Percentiles rank a stretch among this genome's conserved stretches.
These are phyloP conservation scores for Epichloe sp. DNA, from an alignment of 2,329 filamentous ascomycete genomes.

Conservation along the genomic window DNA sequence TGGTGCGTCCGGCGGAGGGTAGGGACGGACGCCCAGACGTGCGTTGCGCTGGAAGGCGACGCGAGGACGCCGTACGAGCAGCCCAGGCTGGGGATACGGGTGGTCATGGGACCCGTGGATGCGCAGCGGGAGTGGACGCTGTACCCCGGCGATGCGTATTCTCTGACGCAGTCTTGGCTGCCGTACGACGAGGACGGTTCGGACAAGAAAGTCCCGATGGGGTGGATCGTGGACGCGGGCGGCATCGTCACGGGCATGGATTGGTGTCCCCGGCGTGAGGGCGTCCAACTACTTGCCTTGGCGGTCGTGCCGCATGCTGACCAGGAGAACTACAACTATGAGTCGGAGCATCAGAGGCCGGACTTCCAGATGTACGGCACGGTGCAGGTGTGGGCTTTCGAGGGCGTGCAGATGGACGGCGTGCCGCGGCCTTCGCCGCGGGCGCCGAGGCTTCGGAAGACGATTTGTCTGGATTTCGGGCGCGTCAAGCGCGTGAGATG, in stretches of 20 bases:
- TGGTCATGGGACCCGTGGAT: slow-evolving; percentile 20
- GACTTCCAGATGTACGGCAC: slow-evolving; percentile 30
- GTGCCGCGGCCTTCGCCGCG: slow-evolving; percentile 21
- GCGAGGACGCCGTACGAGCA: slow-evolving; percentile 18
- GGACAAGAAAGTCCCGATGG: slow-evolving; percentile 19
- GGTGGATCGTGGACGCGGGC: slow-evolving; percentile 42
- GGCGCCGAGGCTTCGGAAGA: slow-evolving; percentile 26
- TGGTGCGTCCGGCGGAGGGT: slow-evolving; percentile 15
- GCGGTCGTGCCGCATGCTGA: slow-evolving; percentile 37
- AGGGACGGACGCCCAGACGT: slow-evolving; percentile 5
- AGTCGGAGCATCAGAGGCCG: slow-evolving; percentile 23
- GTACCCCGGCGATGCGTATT: slow-evolving; percentile 12
- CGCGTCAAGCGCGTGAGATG: slow-evolving; percentile 37
- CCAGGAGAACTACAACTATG: slow-evolving; percentile 29
- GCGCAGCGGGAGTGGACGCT: slow-evolving; percentile 19
- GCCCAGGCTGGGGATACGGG: slow-evolving; percentile 15
- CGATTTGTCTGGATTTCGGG: slow-evolving; percentile 37
- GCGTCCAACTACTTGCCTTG: slow-evolving; percentile 37
- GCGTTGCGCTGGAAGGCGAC: slow-evolving; percentile 8
- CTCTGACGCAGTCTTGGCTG: slow-evolving; percentile 17
- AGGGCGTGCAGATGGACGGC: slow-evolving; percentile 17
- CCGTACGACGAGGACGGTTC: slow-evolving; percentile 15
- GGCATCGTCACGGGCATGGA: slow-evolving; percentile 39
- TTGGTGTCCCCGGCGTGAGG: slow-evolving; percentile 32
- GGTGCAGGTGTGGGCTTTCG: slow-evolving; percentile 40